These are phyloP conservation scores for Barnettozyma hawaiiensis DNA, from an alignment of 1,139 yeast genomes.

Conservation along the genomic window DNA sequence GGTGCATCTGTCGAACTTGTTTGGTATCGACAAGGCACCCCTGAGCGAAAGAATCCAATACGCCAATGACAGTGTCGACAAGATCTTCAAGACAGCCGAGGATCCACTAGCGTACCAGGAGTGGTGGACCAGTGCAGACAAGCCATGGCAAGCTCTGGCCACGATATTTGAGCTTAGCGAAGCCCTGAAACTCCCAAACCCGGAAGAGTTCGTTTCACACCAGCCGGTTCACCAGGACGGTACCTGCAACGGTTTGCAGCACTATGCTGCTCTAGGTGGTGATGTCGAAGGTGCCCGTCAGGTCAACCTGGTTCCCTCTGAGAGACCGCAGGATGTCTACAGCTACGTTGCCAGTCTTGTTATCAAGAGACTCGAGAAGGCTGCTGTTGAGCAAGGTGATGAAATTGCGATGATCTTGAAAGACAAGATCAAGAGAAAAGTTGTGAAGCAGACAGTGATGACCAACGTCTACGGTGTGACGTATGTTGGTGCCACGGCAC, in stretches of 20 bases:
- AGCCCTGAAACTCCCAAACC: slow-evolving; percentile 68
- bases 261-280: slow-evolving; percentile 97
- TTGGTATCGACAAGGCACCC: slow-evolving; percentile 82
- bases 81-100: slow-evolving; percentile 60
- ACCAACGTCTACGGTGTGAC: slow-evolving; percentile 98
- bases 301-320: slow-evolving; percentile 80
- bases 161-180: slow-evolving; percentile 75
- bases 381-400: slow-evolving; percentile 55
- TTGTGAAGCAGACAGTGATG: slow-evolving; percentile 97
- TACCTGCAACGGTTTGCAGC: slow-evolving; percentile 95
- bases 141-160: slow-evolving; percentile 94
- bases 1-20: slow-evolving; percentile 82
- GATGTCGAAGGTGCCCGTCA: slow-evolving; percentile 91
- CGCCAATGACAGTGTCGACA: slow-evolving; percentile 61
- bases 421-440: slow-evolving; percentile 72
- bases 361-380: slow-evolving; percentile 46
- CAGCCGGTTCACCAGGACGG: slow-evolving; percentile 97
- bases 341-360: slow-evolving; percentile 77
- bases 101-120: slow-evolving; percentile 57
- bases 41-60: slow-evolving; percentile 69
- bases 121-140: slow-evolving; percentile 87
- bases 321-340: slow-evolving; percentile 88
- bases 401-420: slow-evolving; percentile 34
- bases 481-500: slow-evolving; percentile 86
- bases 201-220: slow-evolving; percentile 68